Base-by-base conservation (phyloP, 345 rosid genomes). In the Alliaria petiolata region DNA sequence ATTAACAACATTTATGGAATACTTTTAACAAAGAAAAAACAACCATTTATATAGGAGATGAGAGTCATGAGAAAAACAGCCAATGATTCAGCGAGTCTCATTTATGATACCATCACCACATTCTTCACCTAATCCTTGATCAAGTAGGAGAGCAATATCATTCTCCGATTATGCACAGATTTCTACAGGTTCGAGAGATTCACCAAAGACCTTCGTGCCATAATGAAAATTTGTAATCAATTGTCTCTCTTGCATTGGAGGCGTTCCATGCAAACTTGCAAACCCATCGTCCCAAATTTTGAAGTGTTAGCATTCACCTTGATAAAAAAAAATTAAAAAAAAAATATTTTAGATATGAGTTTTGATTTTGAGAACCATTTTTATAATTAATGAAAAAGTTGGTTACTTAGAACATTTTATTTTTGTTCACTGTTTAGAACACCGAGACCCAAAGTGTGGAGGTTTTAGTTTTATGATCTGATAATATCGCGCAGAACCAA, bases 121-220 rank as follows among this genome's bases (percentile, higher is more conserved):
- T 6, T 25, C 31, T 52, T 46, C 28, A 25, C 56, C 17, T 9
- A 35, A 36, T 11, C 47, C 36, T 56, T 20, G 16, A 46, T 45
- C 56, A 33, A 68, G 72, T 13, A 6, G 22, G 53, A 42, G 71
- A 42, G 42, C 20, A 30, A 42, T 67, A 54, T 42, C 63, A 30
- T 31, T 19, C 22, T 67, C 40, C 16, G 22, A n/a, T 35, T 34
- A 65, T 34, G 35, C 35, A 36, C 4, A 3, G 50, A 8, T 20
- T 9, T 49, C 34, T 20, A 22, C 3, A 20, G 12, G n/a, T 3
- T 63, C 25, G 10, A 15, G 60, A 26, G 15, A 51, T 50, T 51
- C 25, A 25, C 20, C 4, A 7, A 14, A 8, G 4, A 25, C 38
- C 14, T 26, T 61, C 52, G 10, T 43, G 40, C 51, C 42, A 33